These are phyloP conservation scores for Leucosporidium yakuticum DNA, from an alignment of 768 basidiomycete species.

Conservation along the genomic window DNA sequence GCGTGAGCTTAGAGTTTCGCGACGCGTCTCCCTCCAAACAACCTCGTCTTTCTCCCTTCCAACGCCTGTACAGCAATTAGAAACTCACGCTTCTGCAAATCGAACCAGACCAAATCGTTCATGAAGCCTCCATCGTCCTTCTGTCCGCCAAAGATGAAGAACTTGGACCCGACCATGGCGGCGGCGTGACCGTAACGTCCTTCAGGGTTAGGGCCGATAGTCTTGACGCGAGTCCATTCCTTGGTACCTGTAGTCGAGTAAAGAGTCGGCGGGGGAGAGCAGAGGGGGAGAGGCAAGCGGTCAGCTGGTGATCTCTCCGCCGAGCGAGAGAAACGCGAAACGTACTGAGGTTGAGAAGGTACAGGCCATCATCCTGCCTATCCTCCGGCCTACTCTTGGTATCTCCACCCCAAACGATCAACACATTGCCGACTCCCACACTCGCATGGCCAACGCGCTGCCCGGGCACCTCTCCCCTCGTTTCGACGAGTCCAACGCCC, in stretches of 20 bases:
- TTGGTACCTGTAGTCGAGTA: constrained; percentile 59
- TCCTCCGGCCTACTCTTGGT: constrained; percentile 65
- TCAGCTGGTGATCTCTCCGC: neutral
- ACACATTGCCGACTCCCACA: constrained; percentile 88
- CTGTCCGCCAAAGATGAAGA: constrained; percentile 94
- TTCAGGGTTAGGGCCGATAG: constrained; percentile 67
- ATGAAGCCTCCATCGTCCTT: constrained; percentile 71
- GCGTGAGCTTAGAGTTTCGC: neutral
- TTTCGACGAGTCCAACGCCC: constrained; percentile 74
- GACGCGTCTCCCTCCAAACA: too few species aligned
- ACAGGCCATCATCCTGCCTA: constrained; percentile 83
- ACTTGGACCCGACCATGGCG: constrained; percentile 81
- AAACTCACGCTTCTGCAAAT: constrained; percentile 79
- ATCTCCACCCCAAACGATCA: constrained; percentile 98
- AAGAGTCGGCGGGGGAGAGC: too few species aligned
- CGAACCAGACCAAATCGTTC: constrained; percentile 93
- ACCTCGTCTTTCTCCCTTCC: neutral
- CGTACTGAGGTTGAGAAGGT: constrained; percentile 88
- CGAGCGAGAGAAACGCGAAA: constrained; percentile 16
- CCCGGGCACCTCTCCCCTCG: constrained; percentile 77
- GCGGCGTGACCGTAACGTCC: constrained; percentile 96
- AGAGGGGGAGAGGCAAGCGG: too few species aligned
- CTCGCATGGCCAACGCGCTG: constrained; percentile 94
- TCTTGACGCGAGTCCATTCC: constrained; percentile 87
- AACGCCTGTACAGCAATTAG: neutral